Evolutionary conservation across 768 basidiomycete genomes (phyloP).

Genomic region (Tulasnella sp.): DNA sequence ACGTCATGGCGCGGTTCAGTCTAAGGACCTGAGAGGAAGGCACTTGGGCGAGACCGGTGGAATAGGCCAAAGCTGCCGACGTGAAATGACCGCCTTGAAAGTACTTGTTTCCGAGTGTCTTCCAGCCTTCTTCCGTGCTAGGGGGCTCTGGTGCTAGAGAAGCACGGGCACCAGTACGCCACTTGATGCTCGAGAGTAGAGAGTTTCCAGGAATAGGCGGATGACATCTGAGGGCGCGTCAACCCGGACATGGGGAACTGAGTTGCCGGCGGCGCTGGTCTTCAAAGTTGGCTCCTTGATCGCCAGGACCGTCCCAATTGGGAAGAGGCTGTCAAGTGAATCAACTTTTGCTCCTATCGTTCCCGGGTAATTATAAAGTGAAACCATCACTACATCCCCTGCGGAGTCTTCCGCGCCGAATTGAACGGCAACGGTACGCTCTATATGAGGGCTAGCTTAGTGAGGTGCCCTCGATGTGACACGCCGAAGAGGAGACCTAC

Average conservation of each 20-base stretch:
- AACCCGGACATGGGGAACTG: slow-evolving; percentile 11
- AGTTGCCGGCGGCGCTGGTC: neutral
- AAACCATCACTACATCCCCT: neutral
- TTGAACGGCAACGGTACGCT: slow-evolving; percentile 2
- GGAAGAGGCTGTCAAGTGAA: slow-evolving; percentile 17
- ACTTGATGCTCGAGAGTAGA: neutral
- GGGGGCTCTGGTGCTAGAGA: neutral
- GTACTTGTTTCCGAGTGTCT: slow-evolving; percentile 11
- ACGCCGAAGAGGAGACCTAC: neutral
- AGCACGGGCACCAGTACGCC: neutral
- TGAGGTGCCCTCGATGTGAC: neutral
- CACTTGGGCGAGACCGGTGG: slow-evolving; percentile 18
- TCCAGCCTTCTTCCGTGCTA: neutral
- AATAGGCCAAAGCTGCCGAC: slow-evolving; percentile 16
- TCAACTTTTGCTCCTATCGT: neutral
- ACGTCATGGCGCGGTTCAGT: slow-evolving; percentile 24
- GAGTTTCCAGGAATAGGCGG: neutral
- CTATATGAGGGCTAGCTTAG: too few relatives aligned
- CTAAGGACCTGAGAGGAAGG: slow-evolving; percentile 17
- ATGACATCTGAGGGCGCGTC: slow-evolving; percentile 16
- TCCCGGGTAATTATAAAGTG: slow-evolving; percentile 10
- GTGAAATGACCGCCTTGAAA: slow-evolving; percentile 8
- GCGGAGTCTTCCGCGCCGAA: slow-evolving; percentile 3
- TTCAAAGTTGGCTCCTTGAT: slow-evolving; percentile 18
- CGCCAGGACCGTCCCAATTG: slow-evolving; percentile 14